Base-by-base conservation (phyloP, 495 filamentous ascomycete genomes). In the Aspergillus bridgeri region DNA sequence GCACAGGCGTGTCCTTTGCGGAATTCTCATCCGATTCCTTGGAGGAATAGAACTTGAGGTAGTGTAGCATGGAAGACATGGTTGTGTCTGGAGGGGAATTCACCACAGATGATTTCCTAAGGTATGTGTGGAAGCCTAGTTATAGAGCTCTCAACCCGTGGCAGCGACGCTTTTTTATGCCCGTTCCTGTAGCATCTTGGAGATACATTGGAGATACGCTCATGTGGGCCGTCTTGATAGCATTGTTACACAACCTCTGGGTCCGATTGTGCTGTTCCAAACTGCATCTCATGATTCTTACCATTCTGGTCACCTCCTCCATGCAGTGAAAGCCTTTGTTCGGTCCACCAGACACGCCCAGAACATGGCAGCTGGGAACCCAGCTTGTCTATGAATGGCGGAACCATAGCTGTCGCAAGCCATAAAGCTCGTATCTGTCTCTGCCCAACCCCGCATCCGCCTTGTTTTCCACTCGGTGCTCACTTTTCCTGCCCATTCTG, bases 11-110 rank as follows among this genome's bases (percentile, higher is more conserved):
- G 5, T 59, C 54, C 18, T 62, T 69, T 11, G 42, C 22, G 9
- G 44, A 25, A n/a, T n/a, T n/a, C 17, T 1, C 48, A 17, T 25
- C 21, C 3, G 2, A 17, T 17, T 43, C 48, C 54, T 65, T 63
- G 20, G 66, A 42, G 17, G 62, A 60, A 51, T 60, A 63, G 59
- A 73, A 73, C 58, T 64, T 54, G 18, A 72, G 63, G 47, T 70
- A 72, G 47, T 70, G 64, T 22, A 72, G 57, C 64, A 72, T 60
- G n/a, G 61, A 64, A 53, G 60, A 42, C 18, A 60, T 54, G 61
- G 69, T 69, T 24, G 24, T 42, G 13, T 42, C 5, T 53, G 19
- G 21, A 21, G 23, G 23, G 25, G 23, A 48, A 3, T 15, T 1
- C 33, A 38, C 33, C 9, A 15, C 1, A 38, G 33, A 38, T 0